A percentile compares a stretch with the other conserved stretches of the same genome.
phyloP scores from a whole-genome alignment of 1,139 yeast species.

The Kazachstania sp. region DNA sequence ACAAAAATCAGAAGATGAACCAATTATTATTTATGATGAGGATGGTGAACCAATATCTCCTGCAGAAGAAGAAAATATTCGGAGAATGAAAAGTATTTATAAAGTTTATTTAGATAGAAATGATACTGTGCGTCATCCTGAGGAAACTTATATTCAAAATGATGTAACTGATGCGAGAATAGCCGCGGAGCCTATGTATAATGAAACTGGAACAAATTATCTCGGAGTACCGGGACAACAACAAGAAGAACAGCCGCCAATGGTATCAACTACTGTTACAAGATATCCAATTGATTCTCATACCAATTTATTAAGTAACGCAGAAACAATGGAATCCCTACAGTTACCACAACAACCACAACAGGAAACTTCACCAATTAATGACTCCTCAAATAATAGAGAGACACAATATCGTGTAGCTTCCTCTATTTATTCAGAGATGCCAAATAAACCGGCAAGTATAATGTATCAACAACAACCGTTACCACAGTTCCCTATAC shows the following conservation, averaged over 20 bases:
- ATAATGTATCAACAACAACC: constrained; percentile 7
- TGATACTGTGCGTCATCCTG: constrained; percentile 31
- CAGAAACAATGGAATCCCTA: no score
- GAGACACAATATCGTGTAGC: constrained; percentile 7
- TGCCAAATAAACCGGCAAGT: constrained; percentile 15
- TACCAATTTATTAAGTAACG: no score
- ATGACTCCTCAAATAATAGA: neutral
- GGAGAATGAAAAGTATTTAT: constrained; percentile 70
- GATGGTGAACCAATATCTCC: constrained; percentile 46
- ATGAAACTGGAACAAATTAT: no score
- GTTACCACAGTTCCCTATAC: constrained; percentile 12
- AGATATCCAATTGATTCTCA: no score
- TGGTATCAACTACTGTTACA: no score
- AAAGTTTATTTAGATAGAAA: constrained; percentile 64
- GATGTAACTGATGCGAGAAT: no score
- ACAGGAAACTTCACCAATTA: neutral
- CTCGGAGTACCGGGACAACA: neutral
- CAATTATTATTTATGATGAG: constrained; percentile 27
- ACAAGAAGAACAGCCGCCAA: no score
- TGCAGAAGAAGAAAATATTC: constrained; percentile 53
- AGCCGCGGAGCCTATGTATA: no score
- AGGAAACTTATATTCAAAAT: no score
- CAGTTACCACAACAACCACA: neutral
- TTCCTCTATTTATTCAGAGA: constrained; percentile 18
- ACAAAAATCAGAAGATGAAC: neutral